These are phyloP conservation scores for Tulasnella sp. DNA, from an alignment of 768 basidiomycete genomes.

Conservation along the genomic window DNA sequence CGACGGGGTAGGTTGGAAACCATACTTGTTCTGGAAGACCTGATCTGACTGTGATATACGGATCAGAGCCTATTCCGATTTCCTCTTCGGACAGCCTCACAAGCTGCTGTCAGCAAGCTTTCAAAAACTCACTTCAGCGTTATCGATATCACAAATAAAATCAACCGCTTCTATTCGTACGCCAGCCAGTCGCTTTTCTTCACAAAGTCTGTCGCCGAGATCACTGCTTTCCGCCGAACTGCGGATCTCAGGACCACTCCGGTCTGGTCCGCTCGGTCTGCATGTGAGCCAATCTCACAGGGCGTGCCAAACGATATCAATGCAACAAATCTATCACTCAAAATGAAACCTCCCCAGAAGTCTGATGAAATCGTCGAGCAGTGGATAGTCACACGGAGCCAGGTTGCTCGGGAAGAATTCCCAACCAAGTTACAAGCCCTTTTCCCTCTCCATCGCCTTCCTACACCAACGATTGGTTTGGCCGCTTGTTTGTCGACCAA, in stretches of 20 bases:
- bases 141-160: background rate
- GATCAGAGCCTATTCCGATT: no score
- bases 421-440: background rate
- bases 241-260: background rate
- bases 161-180: background rate
- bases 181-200: slow-evolving; percentile 10
- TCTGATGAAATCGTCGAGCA: background rate
- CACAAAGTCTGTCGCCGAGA: background rate
- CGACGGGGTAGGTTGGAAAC: no score
- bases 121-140: no score
- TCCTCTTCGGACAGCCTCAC: no score
- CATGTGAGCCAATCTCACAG: background rate
- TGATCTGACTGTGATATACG: no score
- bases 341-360: background rate
- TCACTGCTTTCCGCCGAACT: background rate
- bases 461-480: background rate
- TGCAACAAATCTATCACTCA: background rate
- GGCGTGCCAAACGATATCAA: background rate
- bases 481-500: background rate
- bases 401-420: background rate
- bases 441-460: background rate
- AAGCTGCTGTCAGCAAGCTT: no score
- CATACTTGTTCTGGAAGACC: no score
- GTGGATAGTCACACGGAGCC: background rate
- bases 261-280: background rate